Conservation (phyloP, 768 basidiomycete species). For the Coprinopsis strossmayeri region DNA sequence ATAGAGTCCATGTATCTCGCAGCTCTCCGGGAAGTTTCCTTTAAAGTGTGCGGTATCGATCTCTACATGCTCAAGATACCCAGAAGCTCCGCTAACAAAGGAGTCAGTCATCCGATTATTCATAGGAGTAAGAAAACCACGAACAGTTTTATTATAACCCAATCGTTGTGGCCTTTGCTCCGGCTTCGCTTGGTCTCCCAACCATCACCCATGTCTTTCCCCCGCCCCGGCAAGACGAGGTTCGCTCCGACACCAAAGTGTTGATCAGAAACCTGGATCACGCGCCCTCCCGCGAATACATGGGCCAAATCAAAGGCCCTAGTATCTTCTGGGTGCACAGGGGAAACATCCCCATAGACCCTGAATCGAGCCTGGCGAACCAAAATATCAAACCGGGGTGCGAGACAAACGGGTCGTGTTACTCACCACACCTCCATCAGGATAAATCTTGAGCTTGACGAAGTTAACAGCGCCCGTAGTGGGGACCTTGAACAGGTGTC, state of each 20-base stretch:
- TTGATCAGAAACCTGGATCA: constrained; percentile 84
- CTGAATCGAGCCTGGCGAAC: constrained; percentile 76
- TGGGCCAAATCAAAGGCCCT: constrained; percentile 78
- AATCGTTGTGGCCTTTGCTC: constrained; percentile 76
- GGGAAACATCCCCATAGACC: constrained; percentile 75
- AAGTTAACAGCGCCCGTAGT: constrained; percentile 52
- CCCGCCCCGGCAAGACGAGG: constrained; percentile 86
- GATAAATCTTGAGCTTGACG: constrained; percentile 92
- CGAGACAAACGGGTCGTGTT: constrained; percentile 7
- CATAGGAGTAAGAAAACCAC: constrained; percentile 19
- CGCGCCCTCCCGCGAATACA: constrained; percentile 83
- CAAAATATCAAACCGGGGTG: constrained; percentile 11
- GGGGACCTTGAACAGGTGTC: constrained; percentile 80
- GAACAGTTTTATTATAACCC: constrained; percentile 86
- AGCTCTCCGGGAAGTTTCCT: constrained; percentile 91
- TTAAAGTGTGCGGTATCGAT: constrained; percentile 95
- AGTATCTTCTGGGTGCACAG: constrained; percentile 48
- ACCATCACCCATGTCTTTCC: constrained; percentile 94
- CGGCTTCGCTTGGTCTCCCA: constrained; percentile 97
- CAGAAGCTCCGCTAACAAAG: constrained; percentile 57
- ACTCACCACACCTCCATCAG: constrained; percentile 93
- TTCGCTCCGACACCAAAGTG: constrained; percentile 93
- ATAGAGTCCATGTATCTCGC: constrained; percentile 65
- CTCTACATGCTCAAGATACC: constrained; percentile 69
- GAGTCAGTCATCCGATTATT: constrained; percentile 1